phyloP scores from a whole-genome alignment of 768 basidiomycete species.

The Calocybe gangraenosa region DNA sequence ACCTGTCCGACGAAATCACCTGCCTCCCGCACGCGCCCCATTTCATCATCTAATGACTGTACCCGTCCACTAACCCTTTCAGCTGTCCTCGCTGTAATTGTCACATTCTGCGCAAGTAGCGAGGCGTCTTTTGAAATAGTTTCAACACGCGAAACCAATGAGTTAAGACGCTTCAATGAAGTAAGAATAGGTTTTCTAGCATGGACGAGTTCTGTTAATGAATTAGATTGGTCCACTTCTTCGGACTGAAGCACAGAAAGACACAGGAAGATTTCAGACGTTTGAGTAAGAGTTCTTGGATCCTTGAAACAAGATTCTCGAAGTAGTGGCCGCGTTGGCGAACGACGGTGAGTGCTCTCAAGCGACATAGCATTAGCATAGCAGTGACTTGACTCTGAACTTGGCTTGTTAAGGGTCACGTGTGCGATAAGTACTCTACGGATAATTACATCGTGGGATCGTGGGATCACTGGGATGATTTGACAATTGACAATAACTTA shows the following conservation, averaged over 20 bases:
- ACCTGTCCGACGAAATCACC: slow-evolving; percentile 91
- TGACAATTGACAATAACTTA: too few relatives aligned
- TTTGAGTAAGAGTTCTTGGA: slow-evolving; percentile 48
- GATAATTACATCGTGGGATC: too few relatives aligned
- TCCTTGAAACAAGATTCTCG: slow-evolving; percentile 18
- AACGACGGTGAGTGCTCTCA: too few relatives aligned
- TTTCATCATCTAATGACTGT: slow-evolving; percentile 85
- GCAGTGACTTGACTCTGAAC: too few relatives aligned
- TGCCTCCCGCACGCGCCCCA: slow-evolving; percentile 84
- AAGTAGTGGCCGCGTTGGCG: background rate
- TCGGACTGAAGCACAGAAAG: slow-evolving; percentile 72
- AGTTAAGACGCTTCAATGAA: slow-evolving; percentile 58
- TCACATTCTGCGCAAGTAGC: slow-evolving; percentile 53
- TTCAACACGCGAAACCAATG: slow-evolving; percentile 60
- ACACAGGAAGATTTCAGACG: slow-evolving; percentile 70
- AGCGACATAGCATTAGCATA: too few relatives aligned
- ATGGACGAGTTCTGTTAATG: slow-evolving; percentile 67
- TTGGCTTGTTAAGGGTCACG: too few relatives aligned
- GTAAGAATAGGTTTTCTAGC: slow-evolving; percentile 59
- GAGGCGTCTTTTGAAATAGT: slow-evolving; percentile 55
- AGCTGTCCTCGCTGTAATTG: slow-evolving; percentile 71
- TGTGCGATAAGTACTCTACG: too few relatives aligned
- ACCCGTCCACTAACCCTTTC: slow-evolving; percentile 93
- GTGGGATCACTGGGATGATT: too few relatives aligned
- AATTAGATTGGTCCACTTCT: slow-evolving; percentile 71